A percentile compares a stretch with the other conserved stretches of the same genome.
Evolutionary conservation across 192 early-diverging fungal genomes (phyloP).

Genomic region (Rhizophlyctis rosea): DNA sequence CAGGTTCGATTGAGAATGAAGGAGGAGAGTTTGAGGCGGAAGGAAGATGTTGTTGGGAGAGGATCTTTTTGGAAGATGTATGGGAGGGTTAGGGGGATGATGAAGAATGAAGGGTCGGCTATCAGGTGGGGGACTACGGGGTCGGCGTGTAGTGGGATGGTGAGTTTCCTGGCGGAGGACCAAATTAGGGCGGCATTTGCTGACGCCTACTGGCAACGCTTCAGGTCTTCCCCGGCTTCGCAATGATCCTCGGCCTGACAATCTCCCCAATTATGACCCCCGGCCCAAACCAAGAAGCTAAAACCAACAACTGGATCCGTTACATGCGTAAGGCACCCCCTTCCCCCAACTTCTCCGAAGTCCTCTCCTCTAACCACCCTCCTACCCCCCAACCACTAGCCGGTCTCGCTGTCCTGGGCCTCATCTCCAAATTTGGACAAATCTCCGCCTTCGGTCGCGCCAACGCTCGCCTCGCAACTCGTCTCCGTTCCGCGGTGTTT

Average conservation of each 20-base stretch:
- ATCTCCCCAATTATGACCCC: conserved; percentile 2
- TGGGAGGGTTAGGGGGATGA: background rate
- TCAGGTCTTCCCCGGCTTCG: conserved; percentile 21
- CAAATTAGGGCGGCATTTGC: too few species aligned
- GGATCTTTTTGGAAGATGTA: conserved; percentile 2
- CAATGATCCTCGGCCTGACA: conserved; percentile 1
- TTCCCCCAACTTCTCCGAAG: too few species aligned
- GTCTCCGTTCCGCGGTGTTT: conserved; percentile 3
- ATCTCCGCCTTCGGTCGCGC: conserved; percentile 7
- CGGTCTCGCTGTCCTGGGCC: background rate
- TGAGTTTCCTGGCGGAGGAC: conserved; percentile 1
- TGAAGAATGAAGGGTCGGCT: background rate
- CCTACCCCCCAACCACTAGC: too few species aligned
- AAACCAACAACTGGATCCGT: conserved; percentile 15
- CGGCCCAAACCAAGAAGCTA: too few species aligned
- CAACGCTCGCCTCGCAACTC: background rate
- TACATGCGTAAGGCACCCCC: conserved; percentile 1
- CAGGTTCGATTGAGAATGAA: conserved; percentile 30
- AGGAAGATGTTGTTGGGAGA: background rate
- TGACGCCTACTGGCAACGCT: too few species aligned
- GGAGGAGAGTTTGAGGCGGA: conserved; percentile 7
- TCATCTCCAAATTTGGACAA: conserved; percentile 1
- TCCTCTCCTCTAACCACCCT: too few species aligned
- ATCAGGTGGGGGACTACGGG: conserved; percentile 2
- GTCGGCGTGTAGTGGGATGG: conserved; percentile 11